Percentiles rank a stretch among this genome's conserved stretches.
phyloP scores from a whole-genome alignment of 768 basidiomycete species.

The Auricularia cornea region DNA sequence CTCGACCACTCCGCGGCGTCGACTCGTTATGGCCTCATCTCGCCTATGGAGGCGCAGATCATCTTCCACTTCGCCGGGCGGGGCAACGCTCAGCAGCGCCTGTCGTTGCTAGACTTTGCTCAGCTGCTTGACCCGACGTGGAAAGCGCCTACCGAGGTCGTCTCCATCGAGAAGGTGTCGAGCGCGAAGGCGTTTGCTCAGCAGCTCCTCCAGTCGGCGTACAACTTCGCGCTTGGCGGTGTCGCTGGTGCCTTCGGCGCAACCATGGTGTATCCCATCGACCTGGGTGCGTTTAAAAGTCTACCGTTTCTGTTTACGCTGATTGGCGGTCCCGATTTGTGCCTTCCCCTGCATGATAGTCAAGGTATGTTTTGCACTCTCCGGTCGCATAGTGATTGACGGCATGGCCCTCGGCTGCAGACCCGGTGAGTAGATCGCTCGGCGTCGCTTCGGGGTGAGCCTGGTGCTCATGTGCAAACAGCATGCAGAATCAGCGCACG shows the following conservation, averaged over 20 bases:
- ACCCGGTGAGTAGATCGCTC: slow-evolving; percentile 41
- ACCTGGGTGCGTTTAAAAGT: slow-evolving; percentile 59
- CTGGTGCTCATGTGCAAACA: slow-evolving; percentile 19
- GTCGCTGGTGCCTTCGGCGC: slow-evolving; percentile 91
- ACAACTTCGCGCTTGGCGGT: slow-evolving; percentile 86
- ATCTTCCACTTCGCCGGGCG: slow-evolving; percentile 96
- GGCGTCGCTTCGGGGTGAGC: not conserved
- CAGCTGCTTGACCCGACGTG: slow-evolving; percentile 88
- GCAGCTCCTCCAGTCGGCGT: slow-evolving; percentile 58
- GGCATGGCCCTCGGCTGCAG: slow-evolving; percentile 23
- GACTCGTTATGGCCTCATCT: slow-evolving; percentile 91
- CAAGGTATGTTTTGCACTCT: slow-evolving; percentile 45
- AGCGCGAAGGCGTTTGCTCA: slow-evolving; percentile 40
- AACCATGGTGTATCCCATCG: slow-evolving; percentile 96
- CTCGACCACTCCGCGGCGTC: slow-evolving; percentile 76
- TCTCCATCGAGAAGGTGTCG: slow-evolving; percentile 27
- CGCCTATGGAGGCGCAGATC: slow-evolving; percentile 96
- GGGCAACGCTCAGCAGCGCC: slow-evolving; percentile 57
- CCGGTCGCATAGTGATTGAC: slow-evolving; percentile 3
- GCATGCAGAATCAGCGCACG: slow-evolving; percentile 96
- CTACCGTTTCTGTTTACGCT: not conserved
- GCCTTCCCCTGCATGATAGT: slow-evolving; percentile 34
- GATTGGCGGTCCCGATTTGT: not conserved
- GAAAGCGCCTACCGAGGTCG: slow-evolving; percentile 56
- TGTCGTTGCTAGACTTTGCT: slow-evolving; percentile 85